Percentiles rank a stretch among this genome's conserved stretches.
These are phyloP conservation scores for Trichophaea hybrida DNA, from an alignment of 2,329 filamentous ascomycete genomes.

Conservation along the genomic window DNA sequence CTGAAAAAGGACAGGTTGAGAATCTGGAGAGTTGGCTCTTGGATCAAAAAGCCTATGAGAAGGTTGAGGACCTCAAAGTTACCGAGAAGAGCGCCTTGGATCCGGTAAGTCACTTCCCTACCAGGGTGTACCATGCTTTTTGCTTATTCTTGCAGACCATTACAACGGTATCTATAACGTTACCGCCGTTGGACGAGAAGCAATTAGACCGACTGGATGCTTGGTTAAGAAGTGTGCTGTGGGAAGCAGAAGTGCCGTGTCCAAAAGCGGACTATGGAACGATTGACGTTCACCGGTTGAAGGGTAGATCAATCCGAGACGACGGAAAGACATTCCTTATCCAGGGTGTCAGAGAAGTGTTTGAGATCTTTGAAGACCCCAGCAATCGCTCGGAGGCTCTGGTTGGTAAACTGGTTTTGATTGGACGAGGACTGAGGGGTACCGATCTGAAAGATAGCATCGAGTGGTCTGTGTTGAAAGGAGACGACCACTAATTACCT, in stretches of 20 bases:
- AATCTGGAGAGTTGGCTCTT: conserved; percentile 72
- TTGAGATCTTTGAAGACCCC: conserved; percentile 65
- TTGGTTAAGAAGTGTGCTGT: conserved; percentile 72
- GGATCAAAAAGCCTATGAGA: conserved; percentile 85
- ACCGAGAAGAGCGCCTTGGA: conserved; percentile 72
- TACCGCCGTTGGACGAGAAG: conserved; percentile 44
- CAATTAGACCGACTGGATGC: conserved; percentile 54
- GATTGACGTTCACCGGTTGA: conserved; percentile 72
- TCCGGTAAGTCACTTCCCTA: conserved; percentile 42
- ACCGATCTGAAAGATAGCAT: conserved; percentile 40
- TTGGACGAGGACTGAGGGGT: conserved; percentile 43
- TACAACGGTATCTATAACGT: conserved; percentile 59
- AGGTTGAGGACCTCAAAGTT: conserved; percentile 58
- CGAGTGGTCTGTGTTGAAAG: conserved; percentile 20
- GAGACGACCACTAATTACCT: too few species aligned
- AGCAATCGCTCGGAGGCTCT: conserved; percentile 23
- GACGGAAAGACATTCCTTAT: conserved; percentile 59
- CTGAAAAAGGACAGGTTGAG: conserved; percentile 64
- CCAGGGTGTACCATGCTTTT: neutral
- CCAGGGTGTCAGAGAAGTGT: conserved; percentile 85
- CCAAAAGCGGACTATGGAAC: conserved; percentile 13
- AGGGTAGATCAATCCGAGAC: conserved; percentile 57
- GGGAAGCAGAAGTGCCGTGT: conserved; percentile 55
- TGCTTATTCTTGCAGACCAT: conserved; percentile 47
- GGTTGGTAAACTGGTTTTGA: conserved; percentile 46